Conservation (phyloP, 345 rosid genomes). For the Clausena lansium region DNA sequence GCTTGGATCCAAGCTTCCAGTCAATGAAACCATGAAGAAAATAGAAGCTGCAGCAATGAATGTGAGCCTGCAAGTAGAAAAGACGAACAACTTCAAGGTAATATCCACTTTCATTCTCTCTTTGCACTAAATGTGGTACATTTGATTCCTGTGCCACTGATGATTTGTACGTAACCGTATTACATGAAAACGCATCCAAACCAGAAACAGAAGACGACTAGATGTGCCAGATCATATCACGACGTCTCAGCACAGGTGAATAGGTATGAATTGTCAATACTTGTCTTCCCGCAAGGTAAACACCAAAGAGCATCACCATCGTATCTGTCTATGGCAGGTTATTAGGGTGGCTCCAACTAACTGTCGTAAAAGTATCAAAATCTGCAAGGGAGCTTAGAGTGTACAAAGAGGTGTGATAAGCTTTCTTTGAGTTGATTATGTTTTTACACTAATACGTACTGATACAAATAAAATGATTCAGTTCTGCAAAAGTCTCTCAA, state of each 20-base stretch:
- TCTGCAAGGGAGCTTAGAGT: constrained; percentile 62
- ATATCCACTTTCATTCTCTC: background rate
- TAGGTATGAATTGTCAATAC: background rate
- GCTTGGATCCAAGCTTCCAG: constrained; percentile 52
- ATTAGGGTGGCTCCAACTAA: constrained; percentile 82
- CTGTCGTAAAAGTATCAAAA: constrained; percentile 81
- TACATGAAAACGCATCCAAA: constrained; percentile 73
- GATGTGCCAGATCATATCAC: constrained; percentile 53
- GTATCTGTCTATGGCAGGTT: constrained; percentile 40
- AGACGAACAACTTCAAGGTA: constrained; percentile 62
- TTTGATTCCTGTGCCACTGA: background rate
- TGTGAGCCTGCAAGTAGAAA: constrained; percentile 61
- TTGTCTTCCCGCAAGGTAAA: background rate
- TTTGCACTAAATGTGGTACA: background rate
- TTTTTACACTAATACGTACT: background rate
- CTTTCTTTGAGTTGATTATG: background rate
- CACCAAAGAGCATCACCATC: constrained; percentile 13
- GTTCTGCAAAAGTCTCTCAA: constrained; percentile 81
- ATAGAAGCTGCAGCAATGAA: constrained; percentile 78
- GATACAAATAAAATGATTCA: constrained; percentile 26
- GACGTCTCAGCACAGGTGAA: constrained; percentile 82
- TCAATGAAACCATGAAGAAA: constrained; percentile 71
- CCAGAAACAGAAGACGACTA: constrained; percentile 49
- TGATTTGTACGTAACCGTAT: background rate
- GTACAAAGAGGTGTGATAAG: constrained; percentile 60